Base-by-base conservation (phyloP, 257 asterid species). In the Jasminum sambac region DNA sequence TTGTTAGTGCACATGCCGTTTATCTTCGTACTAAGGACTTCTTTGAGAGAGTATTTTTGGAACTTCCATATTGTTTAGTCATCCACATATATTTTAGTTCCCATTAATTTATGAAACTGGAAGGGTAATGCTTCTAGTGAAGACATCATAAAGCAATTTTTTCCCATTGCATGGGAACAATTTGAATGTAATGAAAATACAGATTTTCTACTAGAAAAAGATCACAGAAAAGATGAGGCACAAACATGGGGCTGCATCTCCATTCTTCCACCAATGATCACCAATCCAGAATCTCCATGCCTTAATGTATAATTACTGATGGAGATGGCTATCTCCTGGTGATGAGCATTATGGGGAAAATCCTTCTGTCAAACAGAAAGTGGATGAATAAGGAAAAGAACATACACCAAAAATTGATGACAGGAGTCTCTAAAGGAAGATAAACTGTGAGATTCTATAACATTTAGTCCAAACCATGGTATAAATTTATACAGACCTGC, bases 311-410 rank as follows among this genome's bases (percentile, higher is more conserved):
- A 95, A 79, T 95, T 95, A 80, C 88, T 91, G 77, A 95, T 68
- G 19, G 96, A 87, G 80, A 95, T 88, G 30, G 94, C 86, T 71
- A 95, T 76, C 89, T 95, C 99, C 79, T 94, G 87, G 71, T 89
- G 97, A 87, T 88, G 97, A 80, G 99, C 98, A 79, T 87, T 89
- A 69, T 95, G 99, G 25, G 99, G 98, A 79, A 95, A 95, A 81
- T 95, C 92, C 76, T 87, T 96, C 96, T 90, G 88, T 72, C 55
- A 46, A 81, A 63, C 52, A 63, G 69, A 70, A 71, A 76, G 72
- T 66, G 71, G 72, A 66, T 74, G 23, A 77, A 48, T 36, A 67
- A 64, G 58, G 40, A 39, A 67, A 40, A 66, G 55, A 73, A 48
- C 23, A 42, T 66, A 8, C 21, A n/a, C 44, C 48, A 59, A 19